Evolutionary conservation across 495 filamentous ascomycete species (phyloP).

Genomic region (Penicillium angulare): DNA sequence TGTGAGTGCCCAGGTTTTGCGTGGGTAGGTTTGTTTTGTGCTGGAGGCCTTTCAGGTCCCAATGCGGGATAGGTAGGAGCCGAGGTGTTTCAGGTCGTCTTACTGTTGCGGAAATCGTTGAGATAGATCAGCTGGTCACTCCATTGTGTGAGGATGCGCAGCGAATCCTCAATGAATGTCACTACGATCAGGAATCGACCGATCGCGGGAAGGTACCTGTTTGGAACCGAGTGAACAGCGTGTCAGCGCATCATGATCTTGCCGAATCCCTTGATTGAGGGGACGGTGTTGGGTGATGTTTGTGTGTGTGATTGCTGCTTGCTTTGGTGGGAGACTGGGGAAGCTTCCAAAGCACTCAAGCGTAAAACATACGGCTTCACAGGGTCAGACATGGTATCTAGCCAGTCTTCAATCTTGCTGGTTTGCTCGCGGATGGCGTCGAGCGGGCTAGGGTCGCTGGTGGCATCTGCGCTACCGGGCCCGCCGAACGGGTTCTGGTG

Average conservation of each 20-base stretch:
- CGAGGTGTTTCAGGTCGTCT: slow-evolving; percentile 19
- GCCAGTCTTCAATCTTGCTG: slow-evolving; percentile 93
- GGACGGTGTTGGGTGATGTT: too few species aligned
- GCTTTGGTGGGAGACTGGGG: background rate
- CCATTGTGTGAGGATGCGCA: slow-evolving; percentile 98
- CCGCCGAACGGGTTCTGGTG: slow-evolving; percentile 71
- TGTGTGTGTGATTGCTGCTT: background rate
- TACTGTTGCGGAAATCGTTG: slow-evolving; percentile 91
- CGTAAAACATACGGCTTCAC: slow-evolving; percentile 88
- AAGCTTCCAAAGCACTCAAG: background rate
- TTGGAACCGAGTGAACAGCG: slow-evolving; percentile 28
- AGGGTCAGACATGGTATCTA: slow-evolving; percentile 87
- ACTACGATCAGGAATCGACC: slow-evolving; percentile 97
- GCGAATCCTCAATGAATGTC: slow-evolving; percentile 94
- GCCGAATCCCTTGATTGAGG: slow-evolving; percentile 23
- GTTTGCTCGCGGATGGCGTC: slow-evolving; percentile 92
- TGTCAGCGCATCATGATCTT: slow-evolving; percentile 33
- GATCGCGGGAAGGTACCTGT: slow-evolving; percentile 88
- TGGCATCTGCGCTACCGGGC: slow-evolving; percentile 57
- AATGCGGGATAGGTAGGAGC: slow-evolving; percentile 1
- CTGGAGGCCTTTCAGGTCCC: background rate
- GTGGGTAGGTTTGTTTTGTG: background rate
- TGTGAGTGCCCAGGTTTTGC: too few species aligned
- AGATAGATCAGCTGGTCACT: slow-evolving; percentile 91
- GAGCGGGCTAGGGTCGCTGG: slow-evolving; percentile 79